Percentiles rank a stretch among this genome's conserved stretches.
phyloP scores from a whole-genome alignment of 768 basidiomycete species.

The Termitomyces sp. region DNA sequence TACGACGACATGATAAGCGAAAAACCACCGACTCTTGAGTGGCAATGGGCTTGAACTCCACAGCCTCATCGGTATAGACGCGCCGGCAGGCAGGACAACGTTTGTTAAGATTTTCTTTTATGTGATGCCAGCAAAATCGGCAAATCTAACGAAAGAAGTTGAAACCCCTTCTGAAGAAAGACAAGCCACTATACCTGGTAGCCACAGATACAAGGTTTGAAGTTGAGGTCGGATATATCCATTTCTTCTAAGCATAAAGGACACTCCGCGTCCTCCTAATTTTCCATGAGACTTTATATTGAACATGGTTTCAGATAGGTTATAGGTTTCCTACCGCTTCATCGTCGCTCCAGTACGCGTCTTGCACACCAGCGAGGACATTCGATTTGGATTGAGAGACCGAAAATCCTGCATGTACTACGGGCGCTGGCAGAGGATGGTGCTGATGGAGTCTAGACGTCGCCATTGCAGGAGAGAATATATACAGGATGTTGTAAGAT shows the following conservation, averaged over 20 bases:
- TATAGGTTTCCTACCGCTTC: constrained; percentile 54
- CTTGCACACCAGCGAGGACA: constrained; percentile 85
- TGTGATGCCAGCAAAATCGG: constrained; percentile 99
- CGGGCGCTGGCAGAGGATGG: constrained; percentile 68
- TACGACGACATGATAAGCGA: constrained; percentile 9
- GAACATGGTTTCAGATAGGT: constrained; percentile 6
- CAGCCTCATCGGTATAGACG: constrained; percentile 85
- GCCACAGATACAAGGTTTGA: constrained; percentile 98
- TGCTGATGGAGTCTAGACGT: constrained; percentile 53
- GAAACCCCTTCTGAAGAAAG: constrained; percentile 1
- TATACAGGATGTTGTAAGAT: neutral
- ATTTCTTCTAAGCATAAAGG: constrained; percentile 98
- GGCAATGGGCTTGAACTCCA: constrained; percentile 93
- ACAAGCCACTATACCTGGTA: constrained; percentile 70
- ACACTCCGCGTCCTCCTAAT: constrained; percentile 94
- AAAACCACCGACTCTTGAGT: constrained; percentile 80
- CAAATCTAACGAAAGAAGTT: constrained; percentile 66
- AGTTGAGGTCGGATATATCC: constrained; percentile 98
- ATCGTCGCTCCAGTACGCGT: constrained; percentile 97
- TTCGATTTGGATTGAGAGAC: constrained; percentile 78
- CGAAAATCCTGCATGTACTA: constrained; percentile 64
- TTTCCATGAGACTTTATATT: constrained; percentile 8
- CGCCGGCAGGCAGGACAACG: constrained; percentile 96
- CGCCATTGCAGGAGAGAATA: constrained; percentile 31
- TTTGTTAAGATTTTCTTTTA: constrained; percentile 92